Evolutionary conservation across 2,329 filamentous ascomycete genomes (phyloP), one percentile per base, ranked within the genome.

Genomic region (Phaeophleospora eucalypticola): DNA sequence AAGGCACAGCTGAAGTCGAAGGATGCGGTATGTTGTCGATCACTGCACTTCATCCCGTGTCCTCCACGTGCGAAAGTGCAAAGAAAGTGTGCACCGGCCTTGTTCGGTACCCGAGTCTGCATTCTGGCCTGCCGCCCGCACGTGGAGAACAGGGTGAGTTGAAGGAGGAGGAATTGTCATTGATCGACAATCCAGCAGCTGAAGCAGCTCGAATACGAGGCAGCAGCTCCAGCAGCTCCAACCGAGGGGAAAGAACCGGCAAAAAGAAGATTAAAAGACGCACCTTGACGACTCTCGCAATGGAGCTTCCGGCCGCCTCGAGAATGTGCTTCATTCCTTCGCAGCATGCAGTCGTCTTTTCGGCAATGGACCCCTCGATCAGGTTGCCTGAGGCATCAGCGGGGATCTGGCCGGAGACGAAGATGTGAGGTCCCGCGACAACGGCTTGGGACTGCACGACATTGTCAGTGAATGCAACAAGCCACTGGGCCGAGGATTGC

Each of bases 241-340:
- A 29, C 24, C 24, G 24, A 12, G 12, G 6, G 24, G 7, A 12
- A 29, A 12, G 24, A 12, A 29, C 7, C 24, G 24, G 24, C 24
- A 12, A 29, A 12, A 29, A 12, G 7, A 29, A 29, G 24, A 29
- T 6, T 12, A 29, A 29, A 29, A 29, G 24, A 29, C 56, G 29
- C 46, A 89, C 86, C 79, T 96, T 95, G 72, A 96, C 87, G 38
- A 95, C 84, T 69, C 83, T 87, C 54, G 80, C 71, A 49, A 97
- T 78, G 43, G 79, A 81, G 17, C 86, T 90, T 44, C 87, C 89
- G 18, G 89, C 89, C 60, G 84, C 88, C 51, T 82, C 79, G 42
- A 97, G 81, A 47, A 97, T 88, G 36, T 87, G 86, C 68, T 84
- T 79, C 64, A 96, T 80, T 71, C 94, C 95, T 70, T 86, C 77